Percentiles rank a stretch among this genome's conserved stretches.
Evolutionary conservation across 1,284 basidiomycete species (phyloP).

Genomic region (Cryptococcus wingfieldii): DNA sequence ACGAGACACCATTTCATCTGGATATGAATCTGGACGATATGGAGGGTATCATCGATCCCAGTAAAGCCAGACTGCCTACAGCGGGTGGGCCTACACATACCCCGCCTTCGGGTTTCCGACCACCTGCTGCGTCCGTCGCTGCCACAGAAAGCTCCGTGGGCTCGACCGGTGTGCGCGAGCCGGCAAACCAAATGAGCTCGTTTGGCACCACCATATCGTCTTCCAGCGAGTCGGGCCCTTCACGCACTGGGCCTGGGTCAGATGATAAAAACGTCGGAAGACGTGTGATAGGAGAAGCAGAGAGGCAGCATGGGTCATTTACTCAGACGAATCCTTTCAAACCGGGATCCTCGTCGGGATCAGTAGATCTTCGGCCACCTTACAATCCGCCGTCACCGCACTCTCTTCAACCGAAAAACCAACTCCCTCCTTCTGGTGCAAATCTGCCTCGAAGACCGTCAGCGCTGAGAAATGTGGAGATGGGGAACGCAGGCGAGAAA

Average conservation of each 20-base stretch:
- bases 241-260: constrained; percentile 5
- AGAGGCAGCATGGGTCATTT: constrained; percentile 23
- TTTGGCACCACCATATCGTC: constrained; percentile 14
- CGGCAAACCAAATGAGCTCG: constrained; percentile 25
- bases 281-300: constrained; percentile 12
- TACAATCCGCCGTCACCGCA: constrained; percentile 36
- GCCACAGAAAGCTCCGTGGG: constrained; percentile 5
- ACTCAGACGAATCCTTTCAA: constrained; percentile 25
- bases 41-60: constrained; percentile 72
- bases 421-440: constrained; percentile 11
- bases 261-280: constrained; percentile 1
- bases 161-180: constrained; percentile 28
- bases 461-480: constrained; percentile 44
- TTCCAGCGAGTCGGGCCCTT: constrained; percentile 3
- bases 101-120: neutral
- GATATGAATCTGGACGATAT: constrained; percentile 77
- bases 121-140: neutral
- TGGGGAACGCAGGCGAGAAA: constrained; percentile 29
- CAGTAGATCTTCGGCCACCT: neutral
- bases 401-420: constrained; percentile 31
- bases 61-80: constrained; percentile 24
- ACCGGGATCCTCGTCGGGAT: neutral
- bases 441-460: constrained; percentile 45
- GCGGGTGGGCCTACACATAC: neutral
- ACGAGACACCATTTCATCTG: constrained; percentile 52